Base-by-base conservation (phyloP, 2,329 filamentous ascomycete genomes). In the Botrytis elliptica region DNA sequence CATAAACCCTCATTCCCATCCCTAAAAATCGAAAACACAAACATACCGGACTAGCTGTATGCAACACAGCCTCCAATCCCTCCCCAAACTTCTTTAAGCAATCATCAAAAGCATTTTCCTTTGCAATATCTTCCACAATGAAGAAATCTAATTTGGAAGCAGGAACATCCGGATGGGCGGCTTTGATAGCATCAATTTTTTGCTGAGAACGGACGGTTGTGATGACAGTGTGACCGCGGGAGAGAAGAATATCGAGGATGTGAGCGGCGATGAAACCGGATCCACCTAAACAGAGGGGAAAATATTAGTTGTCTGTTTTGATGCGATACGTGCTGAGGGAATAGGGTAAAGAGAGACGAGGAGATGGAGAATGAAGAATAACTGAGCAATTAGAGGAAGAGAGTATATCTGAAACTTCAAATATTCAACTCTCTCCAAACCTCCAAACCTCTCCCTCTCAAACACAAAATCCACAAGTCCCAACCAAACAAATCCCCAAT, bases 121-220 rank as follows among this genome's bases (percentile, higher is more conserved):
- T 80, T 0, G 91, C 90, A 76, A 97, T 90, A 77, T 97, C 92
- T 67, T 89, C 86, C 20, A 97, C 92, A 74, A 95, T 88, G 44
- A 80, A 83, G 73, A 90, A 92, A 74, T 87, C 87, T 46, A 92
- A 84, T 79, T 88, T 87, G 73, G 87, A 86, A 73, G 87, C 86
- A 2, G 86, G 83, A 12, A 84, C 82, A 42, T 82, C 78, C 0
- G 81, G 79, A 44, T 86, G 80, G 0, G 84, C 84, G 3, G 83
- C 76, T 46, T 84, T 75, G 68, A 88, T 84, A 3, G 81, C 81
- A 4, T 83, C 75, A 1, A 85, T 86, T 74, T 88, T 88, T 46
- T 82, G 83, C n/a, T 85, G 77, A 0, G 84, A 84, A 18, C 86
- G 83, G 4, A 85, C 85, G 3, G 85, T 87, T 1, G 84, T 83